A percentile compares a stretch with the other conserved stretches of the same genome.
phyloP scores from a whole-genome alignment of 495 filamentous ascomycete species.

The Beverwykella pulmonaria region DNA sequence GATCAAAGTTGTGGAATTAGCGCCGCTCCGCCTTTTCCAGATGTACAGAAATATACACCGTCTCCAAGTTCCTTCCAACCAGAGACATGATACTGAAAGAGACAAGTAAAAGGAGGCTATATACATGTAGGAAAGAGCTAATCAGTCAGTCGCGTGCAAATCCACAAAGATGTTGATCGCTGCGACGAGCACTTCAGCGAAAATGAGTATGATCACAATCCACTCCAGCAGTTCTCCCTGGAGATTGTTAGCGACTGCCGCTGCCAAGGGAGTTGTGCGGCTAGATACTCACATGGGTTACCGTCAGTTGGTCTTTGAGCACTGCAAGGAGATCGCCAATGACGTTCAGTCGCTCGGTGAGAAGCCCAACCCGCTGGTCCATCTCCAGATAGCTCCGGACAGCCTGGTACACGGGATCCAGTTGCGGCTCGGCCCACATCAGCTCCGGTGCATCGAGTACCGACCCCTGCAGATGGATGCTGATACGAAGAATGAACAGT shows the following conservation, averaged over 20 bases:
- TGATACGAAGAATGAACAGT: slow-evolving; percentile 94
- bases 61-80: not conserved
- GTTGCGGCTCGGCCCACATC: slow-evolving; percentile 96
- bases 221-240: slow-evolving; percentile 39
- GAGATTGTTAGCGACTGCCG: not conserved
- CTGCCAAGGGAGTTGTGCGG: too few species aligned
- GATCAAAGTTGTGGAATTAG: not conserved
- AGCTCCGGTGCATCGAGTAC: slow-evolving; percentile 97
- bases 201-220: slow-evolving; percentile 90
- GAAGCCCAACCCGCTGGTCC: slow-evolving; percentile 87
- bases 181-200: slow-evolving; percentile 92
- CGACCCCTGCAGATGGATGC: slow-evolving; percentile 94
- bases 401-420: slow-evolving; percentile 93
- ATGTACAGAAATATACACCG: not conserved
- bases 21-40: not conserved
- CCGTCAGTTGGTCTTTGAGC: slow-evolving; percentile 92
- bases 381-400: slow-evolving; percentile 96
- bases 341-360: slow-evolving; percentile 88
- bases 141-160: slow-evolving; percentile 69
- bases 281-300: slow-evolving; percentile 65
- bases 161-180: slow-evolving; percentile 95
- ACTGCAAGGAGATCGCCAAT: slow-evolving; percentile 94
- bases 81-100: slow-evolving; percentile 2
- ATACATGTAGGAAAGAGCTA: not conserved
- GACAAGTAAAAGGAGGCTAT: not conserved